A percentile compares a stretch with the other conserved stretches of the same genome.
Conservation (phyloP, 768 basidiomycete genomes). For the Xerocomellus dryophilus region DNA sequence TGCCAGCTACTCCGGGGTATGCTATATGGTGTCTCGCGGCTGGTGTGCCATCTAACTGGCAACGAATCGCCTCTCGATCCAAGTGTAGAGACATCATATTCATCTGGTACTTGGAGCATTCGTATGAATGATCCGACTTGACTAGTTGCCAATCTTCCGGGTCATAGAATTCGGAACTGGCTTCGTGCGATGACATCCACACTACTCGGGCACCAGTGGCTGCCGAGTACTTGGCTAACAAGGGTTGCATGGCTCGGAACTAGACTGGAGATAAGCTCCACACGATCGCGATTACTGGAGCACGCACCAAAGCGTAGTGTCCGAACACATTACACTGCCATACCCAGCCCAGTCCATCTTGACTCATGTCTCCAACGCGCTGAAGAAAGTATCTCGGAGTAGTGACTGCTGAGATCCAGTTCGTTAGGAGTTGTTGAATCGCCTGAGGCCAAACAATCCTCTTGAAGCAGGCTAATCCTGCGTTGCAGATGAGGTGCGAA, state of each 20-base stretch:
- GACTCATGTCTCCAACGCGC: conserved; percentile 52
- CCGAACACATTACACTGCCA: conserved; percentile 88
- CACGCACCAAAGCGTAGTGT: conserved; percentile 71
- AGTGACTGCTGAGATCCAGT: conserved; percentile 49
- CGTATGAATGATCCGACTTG: conserved; percentile 60
- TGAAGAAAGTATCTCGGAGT: conserved; percentile 58
- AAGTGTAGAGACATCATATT: conserved; percentile 62
- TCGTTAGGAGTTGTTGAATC: conserved; percentile 45
- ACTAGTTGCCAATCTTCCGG: conserved; percentile 70
- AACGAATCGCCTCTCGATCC: conserved; percentile 41
- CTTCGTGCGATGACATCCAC: conserved; percentile 78
- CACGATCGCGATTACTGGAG: background rate
- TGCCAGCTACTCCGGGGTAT: conserved; percentile 68
- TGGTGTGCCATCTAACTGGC: conserved; percentile 14
- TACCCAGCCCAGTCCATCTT: conserved; percentile 71
- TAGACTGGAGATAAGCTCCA: conserved; percentile 29
- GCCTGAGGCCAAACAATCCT: conserved; percentile 49
- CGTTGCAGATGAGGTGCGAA: conserved; percentile 79
- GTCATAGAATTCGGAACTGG: conserved; percentile 52
- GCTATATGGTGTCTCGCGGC: conserved; percentile 51
- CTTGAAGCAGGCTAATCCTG: conserved; percentile 62
- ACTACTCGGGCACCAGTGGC: conserved; percentile 56
- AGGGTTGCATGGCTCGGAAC: conserved; percentile 60
- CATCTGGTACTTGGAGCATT: conserved; percentile 72
- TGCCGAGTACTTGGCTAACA: conserved; percentile 46